These are phyloP conservation scores for Colletotrichum salicis DNA, from an alignment of 2,329 filamentous ascomycete species.

Conservation along the genomic window DNA sequence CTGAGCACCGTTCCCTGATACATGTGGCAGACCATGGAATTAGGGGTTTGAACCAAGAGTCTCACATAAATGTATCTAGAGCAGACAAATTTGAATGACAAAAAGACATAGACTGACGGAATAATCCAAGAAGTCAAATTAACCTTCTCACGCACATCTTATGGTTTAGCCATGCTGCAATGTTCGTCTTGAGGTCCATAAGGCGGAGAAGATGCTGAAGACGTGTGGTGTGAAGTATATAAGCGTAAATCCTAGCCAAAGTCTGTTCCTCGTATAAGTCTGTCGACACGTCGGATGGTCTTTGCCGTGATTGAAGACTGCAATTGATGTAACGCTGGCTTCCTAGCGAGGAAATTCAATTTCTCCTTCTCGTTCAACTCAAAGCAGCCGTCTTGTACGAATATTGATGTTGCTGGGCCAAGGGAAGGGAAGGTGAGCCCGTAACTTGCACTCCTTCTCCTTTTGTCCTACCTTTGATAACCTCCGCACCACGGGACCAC, in stretches of 20 bases:
- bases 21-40: neutral
- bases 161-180: neutral
- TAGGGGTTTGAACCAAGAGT: neutral
- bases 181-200: neutral
- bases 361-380: no score
- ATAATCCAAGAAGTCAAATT: neutral
- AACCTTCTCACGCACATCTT: neutral
- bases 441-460: no score
- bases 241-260: neutral
- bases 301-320: neutral
- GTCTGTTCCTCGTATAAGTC: neutral
- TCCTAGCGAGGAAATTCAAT: no score
- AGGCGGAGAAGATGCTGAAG: neutral
- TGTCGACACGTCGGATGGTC: neutral
- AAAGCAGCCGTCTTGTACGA: no score
- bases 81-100: neutral
- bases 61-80: neutral
- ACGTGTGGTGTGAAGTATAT: neutral
- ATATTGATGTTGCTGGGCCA: no score
- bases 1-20: neutral
- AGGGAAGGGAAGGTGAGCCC: no score
- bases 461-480: no score
- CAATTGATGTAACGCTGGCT: no score
- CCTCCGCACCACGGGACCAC: no score
- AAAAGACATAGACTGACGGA: neutral